Evolutionary conservation across 2,329 filamentous ascomycete species (phyloP).

Genomic region (Metarhizium rileyi): DNA sequence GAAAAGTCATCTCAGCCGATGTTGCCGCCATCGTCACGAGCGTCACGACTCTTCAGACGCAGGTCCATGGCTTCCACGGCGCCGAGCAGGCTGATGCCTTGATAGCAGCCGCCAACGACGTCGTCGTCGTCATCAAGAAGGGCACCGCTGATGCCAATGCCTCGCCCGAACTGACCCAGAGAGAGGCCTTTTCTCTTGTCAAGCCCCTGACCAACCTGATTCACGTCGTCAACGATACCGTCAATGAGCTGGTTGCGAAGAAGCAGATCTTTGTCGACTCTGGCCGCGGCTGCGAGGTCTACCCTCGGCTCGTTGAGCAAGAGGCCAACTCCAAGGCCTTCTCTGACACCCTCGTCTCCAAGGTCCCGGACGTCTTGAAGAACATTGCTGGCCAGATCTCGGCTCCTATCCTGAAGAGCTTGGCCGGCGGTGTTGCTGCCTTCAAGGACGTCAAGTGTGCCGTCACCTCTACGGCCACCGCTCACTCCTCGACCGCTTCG

Average conservation of each 20-base stretch:
- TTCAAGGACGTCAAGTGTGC: constrained; percentile 4
- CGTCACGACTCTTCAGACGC: neutral
- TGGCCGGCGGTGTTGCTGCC: neutral
- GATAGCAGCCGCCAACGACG: neutral
- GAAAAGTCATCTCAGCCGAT: neutral
- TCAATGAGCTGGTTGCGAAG: constrained; percentile 1
- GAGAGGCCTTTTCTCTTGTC: neutral
- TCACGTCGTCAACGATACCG: neutral
- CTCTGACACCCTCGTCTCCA: neutral
- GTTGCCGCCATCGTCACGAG: neutral
- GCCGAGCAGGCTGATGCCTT: neutral
- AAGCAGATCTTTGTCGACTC: constrained; percentile 1
- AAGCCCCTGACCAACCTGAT: neutral
- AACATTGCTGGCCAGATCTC: neutral
- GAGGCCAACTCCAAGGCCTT: neutral
- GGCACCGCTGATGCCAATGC: neutral
- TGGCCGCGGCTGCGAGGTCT: constrained; percentile 4
- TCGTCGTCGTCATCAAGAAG: neutral
- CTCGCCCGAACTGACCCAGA: neutral
- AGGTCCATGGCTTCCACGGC: neutral
- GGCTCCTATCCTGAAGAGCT: neutral
- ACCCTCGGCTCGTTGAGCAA: constrained; percentile 1
- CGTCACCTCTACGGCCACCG: neutral
- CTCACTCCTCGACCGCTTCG: neutral
- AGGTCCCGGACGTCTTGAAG: neutral